phyloP scores from a whole-genome alignment of 2,329 filamentous ascomycete genomes.

The Alternaria sp. region DNA sequence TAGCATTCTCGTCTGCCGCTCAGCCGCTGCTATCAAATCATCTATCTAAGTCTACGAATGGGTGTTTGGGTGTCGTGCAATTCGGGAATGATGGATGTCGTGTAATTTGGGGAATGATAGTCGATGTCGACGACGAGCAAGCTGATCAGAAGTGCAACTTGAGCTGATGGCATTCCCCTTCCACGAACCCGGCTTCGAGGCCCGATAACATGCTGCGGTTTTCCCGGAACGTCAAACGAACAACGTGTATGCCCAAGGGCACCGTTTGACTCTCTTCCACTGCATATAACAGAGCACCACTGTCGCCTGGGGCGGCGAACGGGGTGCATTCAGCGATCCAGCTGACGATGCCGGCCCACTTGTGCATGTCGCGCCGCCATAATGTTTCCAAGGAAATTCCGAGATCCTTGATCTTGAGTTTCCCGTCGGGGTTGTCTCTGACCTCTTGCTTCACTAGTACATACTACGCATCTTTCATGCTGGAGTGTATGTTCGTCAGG shows the following conservation, averaged over 20 bases:
- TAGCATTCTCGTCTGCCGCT: neutral
- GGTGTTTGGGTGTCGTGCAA: neutral
- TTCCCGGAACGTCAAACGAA: neutral
- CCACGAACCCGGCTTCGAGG: neutral
- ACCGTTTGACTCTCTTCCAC: neutral
- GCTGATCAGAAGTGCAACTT: neutral
- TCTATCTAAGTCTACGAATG: neutral
- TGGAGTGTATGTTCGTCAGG: neutral
- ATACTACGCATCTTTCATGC: neutral
- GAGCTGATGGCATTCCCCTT: neutral
- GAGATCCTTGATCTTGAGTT: neutral
- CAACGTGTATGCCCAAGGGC: neutral
- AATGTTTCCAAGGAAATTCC: neutral
- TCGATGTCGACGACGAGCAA: neutral
- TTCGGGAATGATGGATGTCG: too few relatives aligned
- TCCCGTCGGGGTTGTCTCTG: neutral
- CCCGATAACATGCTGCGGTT: neutral
- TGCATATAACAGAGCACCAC: neutral
- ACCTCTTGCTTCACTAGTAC: neutral
- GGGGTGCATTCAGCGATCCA: neutral
- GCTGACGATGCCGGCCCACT: neutral
- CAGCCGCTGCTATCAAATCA: neutral
- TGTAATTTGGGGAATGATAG: neutral
- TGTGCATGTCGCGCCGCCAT: neutral
- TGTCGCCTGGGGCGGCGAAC: neutral